Conservation (phyloP, 2,329 filamentous ascomycete species). For the Xylaria sp. region DNA sequence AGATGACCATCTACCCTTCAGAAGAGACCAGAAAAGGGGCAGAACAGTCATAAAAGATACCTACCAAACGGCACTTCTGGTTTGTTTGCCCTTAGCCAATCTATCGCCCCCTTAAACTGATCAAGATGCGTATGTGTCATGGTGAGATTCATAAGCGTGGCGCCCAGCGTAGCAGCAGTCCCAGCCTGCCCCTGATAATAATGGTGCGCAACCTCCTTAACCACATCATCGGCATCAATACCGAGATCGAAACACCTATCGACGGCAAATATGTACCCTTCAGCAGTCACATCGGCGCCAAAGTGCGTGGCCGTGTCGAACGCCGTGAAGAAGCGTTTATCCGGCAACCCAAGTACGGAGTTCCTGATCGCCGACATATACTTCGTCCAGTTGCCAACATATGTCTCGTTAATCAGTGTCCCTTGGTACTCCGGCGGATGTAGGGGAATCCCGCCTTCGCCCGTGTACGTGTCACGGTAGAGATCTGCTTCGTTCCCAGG, state of each 20-base stretch:
- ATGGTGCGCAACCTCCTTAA: conserved; percentile 36
- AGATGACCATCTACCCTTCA: too few relatives aligned
- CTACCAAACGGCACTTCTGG: conserved; percentile 30
- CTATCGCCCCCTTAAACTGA: conserved; percentile 29
- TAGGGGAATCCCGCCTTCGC: conserved; percentile 26
- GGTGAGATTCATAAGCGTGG: conserved; percentile 30
- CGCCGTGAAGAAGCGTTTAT: conserved; percentile 33
- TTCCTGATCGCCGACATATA: conserved; percentile 31
- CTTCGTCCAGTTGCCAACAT: conserved; percentile 34
- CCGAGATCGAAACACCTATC: conserved; percentile 32
- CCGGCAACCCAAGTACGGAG: conserved; percentile 24
- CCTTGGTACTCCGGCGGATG: conserved; percentile 34
- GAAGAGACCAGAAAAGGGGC: not conserved
- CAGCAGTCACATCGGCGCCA: conserved; percentile 16
- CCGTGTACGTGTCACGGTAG: conserved; percentile 28
- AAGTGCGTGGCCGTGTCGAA: conserved; percentile 33
- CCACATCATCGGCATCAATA: conserved; percentile 30
- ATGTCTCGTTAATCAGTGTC: conserved; percentile 32
- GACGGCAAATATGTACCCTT: conserved; percentile 28
- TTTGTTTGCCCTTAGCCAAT: conserved; percentile 31
- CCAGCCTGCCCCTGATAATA: conserved; percentile 35
- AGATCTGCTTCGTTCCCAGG: conserved; percentile 35
- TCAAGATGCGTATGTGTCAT: conserved; percentile 30
- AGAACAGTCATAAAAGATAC: not conserved
- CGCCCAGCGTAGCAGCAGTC: conserved; percentile 27